phyloP scores from a whole-genome alignment of 257 asterid species.

The Nicotiana knightiana region DNA sequence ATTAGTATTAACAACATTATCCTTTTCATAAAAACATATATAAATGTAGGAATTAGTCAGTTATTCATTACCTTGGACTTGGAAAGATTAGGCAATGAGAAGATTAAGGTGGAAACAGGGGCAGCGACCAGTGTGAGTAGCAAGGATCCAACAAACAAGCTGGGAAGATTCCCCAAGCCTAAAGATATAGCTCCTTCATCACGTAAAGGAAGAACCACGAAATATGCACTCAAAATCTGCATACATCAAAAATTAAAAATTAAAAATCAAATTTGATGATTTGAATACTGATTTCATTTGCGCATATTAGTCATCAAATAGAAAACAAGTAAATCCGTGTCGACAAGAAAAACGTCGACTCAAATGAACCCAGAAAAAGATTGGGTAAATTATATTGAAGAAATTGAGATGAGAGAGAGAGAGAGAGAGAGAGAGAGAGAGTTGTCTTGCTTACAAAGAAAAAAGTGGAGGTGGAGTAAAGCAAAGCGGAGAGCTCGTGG shows the following conservation, averaged over 20 bases:
- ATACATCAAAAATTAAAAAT: constrained; percentile 6
- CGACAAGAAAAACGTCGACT: not conserved
- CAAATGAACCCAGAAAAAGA: too few species aligned
- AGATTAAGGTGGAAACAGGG: constrained; percentile 82
- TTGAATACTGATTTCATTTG: too few species aligned
- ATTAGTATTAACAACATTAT: not conserved
- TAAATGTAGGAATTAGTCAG: not conserved
- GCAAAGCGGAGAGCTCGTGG: constrained; percentile 68
- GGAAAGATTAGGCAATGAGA: constrained; percentile 88
- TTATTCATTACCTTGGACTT: constrained; percentile 57
- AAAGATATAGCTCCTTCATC: constrained; percentile 98
- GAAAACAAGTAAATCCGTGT: not conserved
- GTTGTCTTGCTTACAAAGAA: constrained; percentile 54
- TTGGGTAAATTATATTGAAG: not conserved
- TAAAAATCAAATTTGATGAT: too few species aligned
- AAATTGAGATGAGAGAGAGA: too few species aligned
- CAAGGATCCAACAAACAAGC: constrained; percentile 82
- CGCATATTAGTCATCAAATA: not conserved
- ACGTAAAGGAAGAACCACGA: constrained; percentile 92
- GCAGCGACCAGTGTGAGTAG: constrained; percentile 85
- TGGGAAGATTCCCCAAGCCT: constrained; percentile 76
- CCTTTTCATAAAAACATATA: too few species aligned
- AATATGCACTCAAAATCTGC: constrained; percentile 95
- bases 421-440: too few species aligned
- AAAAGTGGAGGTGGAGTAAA: constrained; percentile 70